Evolutionary conservation across 345 rosid genomes (phyloP), one percentile per base, ranked within the genome.

Genomic region (Salix suchowensis): DNA sequence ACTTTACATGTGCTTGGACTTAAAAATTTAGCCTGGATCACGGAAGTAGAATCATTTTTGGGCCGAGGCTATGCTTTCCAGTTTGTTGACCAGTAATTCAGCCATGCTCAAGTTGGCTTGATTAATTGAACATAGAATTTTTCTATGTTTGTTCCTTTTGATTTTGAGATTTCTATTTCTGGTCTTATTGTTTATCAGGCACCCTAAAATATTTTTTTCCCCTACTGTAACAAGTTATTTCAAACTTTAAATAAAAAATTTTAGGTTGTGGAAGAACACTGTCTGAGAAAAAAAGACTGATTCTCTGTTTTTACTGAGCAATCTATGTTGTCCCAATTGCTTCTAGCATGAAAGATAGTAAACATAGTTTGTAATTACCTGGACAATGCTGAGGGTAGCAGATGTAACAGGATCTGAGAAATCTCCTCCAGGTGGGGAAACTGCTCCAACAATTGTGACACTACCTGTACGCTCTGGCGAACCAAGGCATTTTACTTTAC

Each of bases 351-450:
- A 70, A 37, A 21, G 28, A 70, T 68, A 2, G 48, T 75, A 73
- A 61, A 37, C 61, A 30, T 55, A 82, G 46, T n/a, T 65, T n/a
- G 67, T 65, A 65, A 60, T 71, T 83, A 96, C 99, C 99, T 96
- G 99, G 72, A 96, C 99, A 78, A 96, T 96, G 83, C 99, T 90
- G 77, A 96, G 99, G 67, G 99, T 96, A 64, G 99, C 99, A 84
- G 99, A 92, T 60, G 99, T 96, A 69, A 96, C 99, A 62, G 99
- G 99, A 82, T 96, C 99, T 9, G 99, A 96, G 85, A 96, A 96
- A 86, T 94, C 98, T 84, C 98, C 99, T 80, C 99, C 99, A 74
- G 99, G 99, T 81, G 99, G 99, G 76, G 98, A 96, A 77, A 94
- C 98, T 24, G 98, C 98, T 84, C 99, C 99, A 78, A 96, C 99